Evolutionary conservation across 2,329 filamentous ascomycete species (phyloP), one percentile per base, ranked within the genome.

Genomic region (Diaporthe nobilis): DNA sequence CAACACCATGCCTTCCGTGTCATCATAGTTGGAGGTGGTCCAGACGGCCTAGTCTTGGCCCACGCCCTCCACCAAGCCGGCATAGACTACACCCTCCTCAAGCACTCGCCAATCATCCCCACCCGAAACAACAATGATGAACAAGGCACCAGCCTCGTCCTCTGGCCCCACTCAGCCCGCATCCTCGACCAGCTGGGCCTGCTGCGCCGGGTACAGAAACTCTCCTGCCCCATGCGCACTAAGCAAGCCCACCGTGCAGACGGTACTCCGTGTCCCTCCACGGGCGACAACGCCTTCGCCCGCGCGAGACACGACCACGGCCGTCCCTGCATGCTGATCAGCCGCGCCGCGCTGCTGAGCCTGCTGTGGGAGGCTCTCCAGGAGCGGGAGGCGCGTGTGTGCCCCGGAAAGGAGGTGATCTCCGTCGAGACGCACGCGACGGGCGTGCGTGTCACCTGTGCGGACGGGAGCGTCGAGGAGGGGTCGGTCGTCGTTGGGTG

Each of bases 1-100:
- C 20, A 37, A 28, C 6, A 28, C 15, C 10, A n/a, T 17, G 12
- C 44, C 5, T 75, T 75, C n/a, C 74, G 75, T 37, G 79, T 76
- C 10, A 79, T 84, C 58, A 79, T 84, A 37, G 73, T 83, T 44
- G 82, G 82, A 34, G 80, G 78, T 20, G 82, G 82, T 7, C 81
- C 81, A 5, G 75, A 76, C 9, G 82, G 82, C 1, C 68, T 83
- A 1, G 75, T 73, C 8, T 78, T 81, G 4, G 82, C 82, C 1
- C 81, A 83, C 51, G 77, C 79, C 42, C 79, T 84, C 1, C 20
- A 75, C 34, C 75, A 76, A 0, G 83, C 82, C 3, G 81, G 81
- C 1, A 80, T 82, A 39, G 74, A 77, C 31, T 81, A 83, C 75
- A 75, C 81, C n/a, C 68, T 84, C 25, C 77, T 83, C 0, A 82